Conservation (phyloP, 1,139 yeast species). For the Candida smagusa region DNA sequence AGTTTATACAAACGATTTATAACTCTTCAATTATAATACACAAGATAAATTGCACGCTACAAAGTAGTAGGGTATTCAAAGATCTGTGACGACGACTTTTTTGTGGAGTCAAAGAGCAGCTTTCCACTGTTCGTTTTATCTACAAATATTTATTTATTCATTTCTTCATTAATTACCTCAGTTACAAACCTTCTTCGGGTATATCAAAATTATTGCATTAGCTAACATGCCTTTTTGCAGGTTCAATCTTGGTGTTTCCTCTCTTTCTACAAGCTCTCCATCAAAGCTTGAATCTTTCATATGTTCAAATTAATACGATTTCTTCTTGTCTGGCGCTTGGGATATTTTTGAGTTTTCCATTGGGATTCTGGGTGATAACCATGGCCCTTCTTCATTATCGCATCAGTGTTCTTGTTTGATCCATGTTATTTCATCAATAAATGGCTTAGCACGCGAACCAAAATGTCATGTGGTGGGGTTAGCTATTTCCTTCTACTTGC, state of each 20-base stretch:
- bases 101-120: too few relatives aligned
- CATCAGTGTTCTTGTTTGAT: conserved; percentile 62
- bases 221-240: conserved; percentile 70
- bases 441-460: conserved; percentile 7
- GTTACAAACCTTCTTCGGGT: too few relatives aligned
- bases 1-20: too few relatives aligned
- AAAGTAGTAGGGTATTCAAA: too few relatives aligned
- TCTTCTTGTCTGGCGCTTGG: conserved; percentile 78
- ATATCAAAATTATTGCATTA: too few relatives aligned
- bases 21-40: too few relatives aligned
- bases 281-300: conserved; percentile 53
- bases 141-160: too few relatives aligned
- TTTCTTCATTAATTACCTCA: too few relatives aligned
- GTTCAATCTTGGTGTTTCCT: conserved; percentile 78
- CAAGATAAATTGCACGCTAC: too few relatives aligned
- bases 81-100: too few relatives aligned
- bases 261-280: conserved; percentile 76
- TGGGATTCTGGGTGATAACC: conserved; percentile 85
- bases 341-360: conserved; percentile 80
- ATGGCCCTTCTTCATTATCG: conserved; percentile 74
- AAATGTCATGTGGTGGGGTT: too few relatives aligned
- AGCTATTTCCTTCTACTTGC: conserved; percentile 79
- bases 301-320: conserved; percentile 71
- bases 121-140: too few relatives aligned
- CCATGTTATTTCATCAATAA: conserved; percentile 64